Percentiles rank a stretch among this genome's conserved stretches.
Evolutionary conservation across 441 rosid species (phyloP).

Genomic region (Flueggea neowawraea): DNA sequence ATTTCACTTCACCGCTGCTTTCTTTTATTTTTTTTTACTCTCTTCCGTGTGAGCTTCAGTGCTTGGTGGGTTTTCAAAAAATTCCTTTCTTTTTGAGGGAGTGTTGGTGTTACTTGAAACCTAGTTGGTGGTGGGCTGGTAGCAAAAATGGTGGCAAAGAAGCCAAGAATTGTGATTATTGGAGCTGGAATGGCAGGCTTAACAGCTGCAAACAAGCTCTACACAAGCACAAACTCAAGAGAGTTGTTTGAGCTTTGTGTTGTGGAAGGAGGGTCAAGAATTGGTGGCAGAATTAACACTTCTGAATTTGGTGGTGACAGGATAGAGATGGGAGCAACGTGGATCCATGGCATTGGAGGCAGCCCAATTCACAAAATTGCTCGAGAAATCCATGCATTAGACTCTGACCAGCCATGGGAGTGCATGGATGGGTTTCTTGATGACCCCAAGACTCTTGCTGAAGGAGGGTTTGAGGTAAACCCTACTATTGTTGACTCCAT

Average conservation of each 20-base stretch:
- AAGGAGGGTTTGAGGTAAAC: conserved; percentile 68
- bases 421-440: conserved; percentile 78
- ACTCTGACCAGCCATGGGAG: conserved; percentile 90
- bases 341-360: conserved; percentile 98
- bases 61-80: background rate
- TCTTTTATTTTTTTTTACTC: background rate
- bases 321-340: conserved; percentile 98
- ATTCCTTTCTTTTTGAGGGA: conserved; percentile 6
- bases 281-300: conserved; percentile 92
- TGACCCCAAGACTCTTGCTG: conserved; percentile 50
- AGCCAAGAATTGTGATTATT: conserved; percentile 84
- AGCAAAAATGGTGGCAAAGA: conserved; percentile 59
- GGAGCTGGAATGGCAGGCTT: conserved; percentile 99
- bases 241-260: conserved; percentile 73
- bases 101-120: too few species aligned
- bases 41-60: background rate
- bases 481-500: conserved; percentile 48
- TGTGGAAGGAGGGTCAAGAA: conserved; percentile 86
- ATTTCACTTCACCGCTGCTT: conserved; percentile 36
- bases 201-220: conserved; percentile 88
- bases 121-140: too few species aligned
- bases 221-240: conserved; percentile 36
- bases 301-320: conserved; percentile 81
- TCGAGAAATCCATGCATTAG: conserved; percentile 50
- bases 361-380: conserved; percentile 84